Conservation (phyloP, 495 filamentous ascomycete species). For the Usnea hakonensis region DNA sequence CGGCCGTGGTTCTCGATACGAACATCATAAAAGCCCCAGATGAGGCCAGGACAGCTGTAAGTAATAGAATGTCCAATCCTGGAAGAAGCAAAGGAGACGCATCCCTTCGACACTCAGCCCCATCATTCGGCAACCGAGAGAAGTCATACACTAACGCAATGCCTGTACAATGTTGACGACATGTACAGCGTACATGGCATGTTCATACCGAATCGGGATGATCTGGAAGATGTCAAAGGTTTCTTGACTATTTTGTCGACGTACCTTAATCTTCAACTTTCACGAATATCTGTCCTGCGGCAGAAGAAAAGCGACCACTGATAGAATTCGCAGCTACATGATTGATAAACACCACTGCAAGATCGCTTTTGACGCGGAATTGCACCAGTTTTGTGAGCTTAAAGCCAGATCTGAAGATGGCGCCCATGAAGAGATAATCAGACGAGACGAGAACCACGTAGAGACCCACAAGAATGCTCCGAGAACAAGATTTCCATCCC, state of each 20-base stretch:
- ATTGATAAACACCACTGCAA: constrained; percentile 90
- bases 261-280: constrained; percentile 51
- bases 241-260: constrained; percentile 62
- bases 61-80: too few species aligned
- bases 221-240: constrained; percentile 70
- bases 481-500: not conserved
- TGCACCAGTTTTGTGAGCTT: constrained; percentile 96
- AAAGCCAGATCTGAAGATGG: constrained; percentile 53
- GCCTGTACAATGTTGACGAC: constrained; percentile 59
- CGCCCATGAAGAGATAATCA: not conserved
- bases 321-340: constrained; percentile 88
- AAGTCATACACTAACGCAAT: not conserved
- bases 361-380: constrained; percentile 82
- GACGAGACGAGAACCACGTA: not conserved
- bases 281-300: constrained; percentile 80
- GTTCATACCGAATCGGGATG: constrained; percentile 85
- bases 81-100: not conserved
- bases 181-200: constrained; percentile 90
- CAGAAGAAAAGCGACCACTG: constrained; percentile 60
- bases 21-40: constrained; percentile 52
- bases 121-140: not conserved
- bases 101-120: not conserved
- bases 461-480: not conserved
- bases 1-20: constrained; percentile 87
- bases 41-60: not conserved